These are phyloP conservation scores for Gossypioides kirkii DNA, from an alignment of 345 rosid genomes.

Conservation along the genomic window DNA sequence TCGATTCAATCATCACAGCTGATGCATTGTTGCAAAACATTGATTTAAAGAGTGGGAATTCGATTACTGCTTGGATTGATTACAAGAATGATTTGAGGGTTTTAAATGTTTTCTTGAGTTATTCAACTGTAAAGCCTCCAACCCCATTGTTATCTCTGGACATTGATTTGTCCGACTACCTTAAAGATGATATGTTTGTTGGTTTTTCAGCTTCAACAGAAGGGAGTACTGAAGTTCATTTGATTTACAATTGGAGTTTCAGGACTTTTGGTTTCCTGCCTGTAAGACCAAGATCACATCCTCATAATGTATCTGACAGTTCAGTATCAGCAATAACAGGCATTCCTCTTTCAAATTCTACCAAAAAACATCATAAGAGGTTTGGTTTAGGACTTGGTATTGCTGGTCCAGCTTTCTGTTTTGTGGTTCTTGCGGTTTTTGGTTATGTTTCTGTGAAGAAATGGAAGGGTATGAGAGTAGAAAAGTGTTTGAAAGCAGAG, in stretches of 20 bases:
- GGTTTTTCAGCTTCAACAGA: slow-evolving; percentile 96
- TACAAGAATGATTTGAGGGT: slow-evolving; percentile 67
- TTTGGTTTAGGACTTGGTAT: slow-evolving; percentile 75
- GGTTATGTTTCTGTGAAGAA: slow-evolving; percentile 61
- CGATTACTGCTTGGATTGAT: slow-evolving; percentile 72
- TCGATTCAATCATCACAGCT: slow-evolving; percentile 63
- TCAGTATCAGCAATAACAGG: slow-evolving; percentile 39
- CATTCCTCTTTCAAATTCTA: slow-evolving; percentile 33
- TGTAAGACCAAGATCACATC: slow-evolving; percentile 41
- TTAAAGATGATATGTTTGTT: slow-evolving; percentile 52
- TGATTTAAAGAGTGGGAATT: slow-evolving; percentile 73
- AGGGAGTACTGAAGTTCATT: slow-evolving; percentile 89
- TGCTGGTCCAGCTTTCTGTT: slow-evolving; percentile 73
- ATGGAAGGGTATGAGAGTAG: slow-evolving; percentile 44
- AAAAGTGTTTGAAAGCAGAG: slow-evolving; percentile 59
- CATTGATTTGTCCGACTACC: slow-evolving; percentile 58
- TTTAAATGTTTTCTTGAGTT: slow-evolving; percentile 64
- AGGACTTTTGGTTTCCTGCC: slow-evolving; percentile 59
- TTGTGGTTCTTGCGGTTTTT: slow-evolving; percentile 47
- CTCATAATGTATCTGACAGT: slow-evolving; percentile 75
- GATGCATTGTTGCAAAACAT: slow-evolving; percentile 43
- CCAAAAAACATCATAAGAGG: slow-evolving; percentile 30
- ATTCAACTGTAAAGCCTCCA: slow-evolving; percentile 50
- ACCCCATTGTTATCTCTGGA: slow-evolving; percentile 49
- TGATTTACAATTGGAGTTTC: slow-evolving; percentile 75